Evolutionary conservation across 2,329 filamentous ascomycete species (phyloP).

Genomic region (Diaporthe ampelina): DNA sequence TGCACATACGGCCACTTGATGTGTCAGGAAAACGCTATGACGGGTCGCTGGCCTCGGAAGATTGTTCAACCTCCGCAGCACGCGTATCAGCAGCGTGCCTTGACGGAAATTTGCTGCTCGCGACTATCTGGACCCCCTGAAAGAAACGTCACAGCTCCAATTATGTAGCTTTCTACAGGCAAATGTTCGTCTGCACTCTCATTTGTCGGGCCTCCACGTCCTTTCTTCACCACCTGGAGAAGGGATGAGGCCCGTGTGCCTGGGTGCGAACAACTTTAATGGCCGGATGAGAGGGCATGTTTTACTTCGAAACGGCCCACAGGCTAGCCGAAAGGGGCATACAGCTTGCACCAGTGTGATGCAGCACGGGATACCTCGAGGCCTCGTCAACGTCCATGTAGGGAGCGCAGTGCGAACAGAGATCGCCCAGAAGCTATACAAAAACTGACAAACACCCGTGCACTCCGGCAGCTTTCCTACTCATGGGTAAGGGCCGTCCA

Average conservation of each 20-base stretch:
- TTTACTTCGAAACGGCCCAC: slow-evolving; percentile 9
- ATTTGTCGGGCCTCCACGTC: not conserved
- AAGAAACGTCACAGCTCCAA: slow-evolving; percentile 5
- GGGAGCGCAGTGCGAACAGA: slow-evolving; percentile 22
- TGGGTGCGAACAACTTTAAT: slow-evolving; percentile 1
- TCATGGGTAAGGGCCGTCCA: slow-evolving; percentile 28
- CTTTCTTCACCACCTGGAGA: not conserved
- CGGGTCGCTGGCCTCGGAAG: slow-evolving; percentile 14
- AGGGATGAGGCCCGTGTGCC: slow-evolving; percentile 1
- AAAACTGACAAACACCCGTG: slow-evolving; percentile 22
- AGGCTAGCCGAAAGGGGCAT: slow-evolving; percentile 27
- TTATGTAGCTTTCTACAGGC: not conserved
- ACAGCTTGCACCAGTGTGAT: slow-evolving; percentile 12
- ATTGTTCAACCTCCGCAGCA: slow-evolving; percentile 16
- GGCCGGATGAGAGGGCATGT: slow-evolving; percentile 5
- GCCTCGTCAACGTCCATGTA: slow-evolving; percentile 14
- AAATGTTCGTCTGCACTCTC: not conserved
- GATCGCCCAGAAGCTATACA: slow-evolving; percentile 15
- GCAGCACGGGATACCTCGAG: not conserved
- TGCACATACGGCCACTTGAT: slow-evolving; percentile 11
- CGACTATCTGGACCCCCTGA: slow-evolving; percentile 4
- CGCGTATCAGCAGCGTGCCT: slow-evolving; percentile 1
- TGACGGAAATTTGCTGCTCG: not conserved
- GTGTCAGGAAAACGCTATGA: slow-evolving; percentile 7
- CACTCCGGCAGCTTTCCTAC: not conserved